These are phyloP conservation scores for Penicillium daleae DNA, from an alignment of 495 filamentous ascomycete genomes.

Conservation along the genomic window DNA sequence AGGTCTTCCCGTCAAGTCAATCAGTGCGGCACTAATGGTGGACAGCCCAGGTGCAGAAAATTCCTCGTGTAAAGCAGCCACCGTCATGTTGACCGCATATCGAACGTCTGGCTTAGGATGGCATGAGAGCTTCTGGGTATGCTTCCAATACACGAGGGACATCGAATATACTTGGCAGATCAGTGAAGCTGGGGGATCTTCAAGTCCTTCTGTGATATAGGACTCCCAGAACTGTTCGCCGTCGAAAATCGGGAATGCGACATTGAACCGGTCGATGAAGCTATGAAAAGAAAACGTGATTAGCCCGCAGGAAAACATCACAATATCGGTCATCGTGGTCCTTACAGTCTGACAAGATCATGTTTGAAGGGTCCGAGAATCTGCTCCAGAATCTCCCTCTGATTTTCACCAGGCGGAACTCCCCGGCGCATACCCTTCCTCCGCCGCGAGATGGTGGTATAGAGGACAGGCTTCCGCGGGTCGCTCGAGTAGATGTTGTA, in stretches of 20 bases:
- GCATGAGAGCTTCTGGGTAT: constrained; percentile 45
- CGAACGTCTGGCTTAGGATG: constrained; percentile 54
- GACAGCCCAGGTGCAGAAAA: constrained; percentile 54
- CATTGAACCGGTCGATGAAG: constrained; percentile 55
- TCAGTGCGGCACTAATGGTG: constrained; percentile 51
- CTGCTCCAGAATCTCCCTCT: constrained; percentile 59
- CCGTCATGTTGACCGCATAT: constrained; percentile 57
- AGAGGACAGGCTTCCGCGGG: constrained; percentile 52
- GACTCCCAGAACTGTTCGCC: constrained; percentile 52
- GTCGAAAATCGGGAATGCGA: constrained; percentile 58
- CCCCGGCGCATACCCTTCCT: constrained; percentile 50
- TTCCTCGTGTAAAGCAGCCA: constrained; percentile 55
- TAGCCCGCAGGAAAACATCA: constrained; percentile 3
- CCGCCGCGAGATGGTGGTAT: constrained; percentile 51
- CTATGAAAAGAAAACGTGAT: constrained; percentile 29
- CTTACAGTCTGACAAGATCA: constrained; percentile 56
- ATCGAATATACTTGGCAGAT: constrained; percentile 58
- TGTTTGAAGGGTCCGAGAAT: constrained; percentile 55
- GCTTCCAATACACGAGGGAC: constrained; percentile 56
- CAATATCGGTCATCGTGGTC: too few relatives aligned
- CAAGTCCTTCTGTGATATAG: constrained; percentile 43
- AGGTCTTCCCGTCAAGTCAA: constrained; percentile 54
- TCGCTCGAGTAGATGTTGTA: constrained; percentile 56
- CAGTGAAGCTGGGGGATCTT: constrained; percentile 54
- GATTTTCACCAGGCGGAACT: constrained; percentile 54